These are phyloP conservation scores for Candida montana DNA, from an alignment of 805 yeast genomes.

Conservation along the genomic window DNA sequence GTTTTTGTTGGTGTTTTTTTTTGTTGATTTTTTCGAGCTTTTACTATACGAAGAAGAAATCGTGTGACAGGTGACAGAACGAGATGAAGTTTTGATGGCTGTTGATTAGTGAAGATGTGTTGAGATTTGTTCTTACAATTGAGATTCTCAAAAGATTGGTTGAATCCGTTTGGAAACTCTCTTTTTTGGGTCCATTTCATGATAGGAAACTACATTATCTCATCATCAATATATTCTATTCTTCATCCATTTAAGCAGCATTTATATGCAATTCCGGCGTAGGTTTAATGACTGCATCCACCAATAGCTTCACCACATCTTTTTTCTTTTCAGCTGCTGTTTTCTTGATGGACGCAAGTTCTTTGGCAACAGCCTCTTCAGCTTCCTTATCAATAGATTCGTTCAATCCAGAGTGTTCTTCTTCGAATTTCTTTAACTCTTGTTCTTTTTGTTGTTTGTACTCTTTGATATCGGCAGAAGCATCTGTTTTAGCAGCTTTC, in stretches of 20 bases:
- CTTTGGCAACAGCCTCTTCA: slow-evolving; percentile 63
- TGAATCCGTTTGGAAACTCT: too few relatives aligned
- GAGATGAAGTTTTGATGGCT: too few relatives aligned
- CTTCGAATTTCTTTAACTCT: slow-evolving; percentile 70
- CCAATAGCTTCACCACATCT: slow-evolving; percentile 67
- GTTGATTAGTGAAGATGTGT: too few relatives aligned
- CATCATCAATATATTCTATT: too few relatives aligned
- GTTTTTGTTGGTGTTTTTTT: not conserved
- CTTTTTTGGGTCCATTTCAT: too few relatives aligned
- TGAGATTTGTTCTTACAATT: too few relatives aligned
- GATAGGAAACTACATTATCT: too few relatives aligned
- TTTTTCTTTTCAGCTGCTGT: slow-evolving; percentile 57
- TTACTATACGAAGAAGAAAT: too few relatives aligned
- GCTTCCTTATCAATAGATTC: slow-evolving; percentile 76
- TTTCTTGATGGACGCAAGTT: slow-evolving; percentile 62
- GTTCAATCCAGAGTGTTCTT: slow-evolving; percentile 69
- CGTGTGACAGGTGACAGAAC: too few relatives aligned
- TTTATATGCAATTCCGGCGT: slow-evolving; percentile 80
- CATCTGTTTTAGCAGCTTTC: slow-evolving; percentile 93
- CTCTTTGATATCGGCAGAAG: slow-evolving; percentile 79
- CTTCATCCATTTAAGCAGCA: slow-evolving; percentile 33
- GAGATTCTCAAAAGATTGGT: too few relatives aligned
- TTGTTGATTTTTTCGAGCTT: too few relatives aligned
- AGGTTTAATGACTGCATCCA: slow-evolving; percentile 76
- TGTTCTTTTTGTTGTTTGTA: slow-evolving; percentile 81